Base-by-base conservation (phyloP, 495 filamentous ascomycete species). In the Podospora fimiseda region DNA sequence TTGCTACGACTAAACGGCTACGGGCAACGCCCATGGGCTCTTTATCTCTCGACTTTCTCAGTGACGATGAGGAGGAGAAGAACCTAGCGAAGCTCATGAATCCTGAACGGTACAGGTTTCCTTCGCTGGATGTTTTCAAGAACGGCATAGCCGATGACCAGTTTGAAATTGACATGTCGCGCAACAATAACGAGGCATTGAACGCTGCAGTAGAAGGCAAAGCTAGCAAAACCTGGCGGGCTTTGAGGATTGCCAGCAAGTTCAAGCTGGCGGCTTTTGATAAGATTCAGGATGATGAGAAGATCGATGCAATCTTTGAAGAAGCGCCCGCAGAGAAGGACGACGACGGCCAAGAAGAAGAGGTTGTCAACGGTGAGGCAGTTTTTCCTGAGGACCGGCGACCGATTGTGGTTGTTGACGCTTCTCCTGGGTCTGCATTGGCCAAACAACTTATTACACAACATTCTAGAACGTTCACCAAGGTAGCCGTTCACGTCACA, bases 151-250 rank as follows among this genome's bases (percentile, higher is more conserved):
- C 77, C 54, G 75, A 81, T 23, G 82, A 85, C 56, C 84, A 94
- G 16, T 79, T 94, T 56, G 89, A 95, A 58, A 80, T 96, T 27
- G 88, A 94, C 21, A 87, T 88, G 72, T 85, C 87, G 7, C 79
- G 74, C 48, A 80, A 76, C 42, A 81, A 85, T 19, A n/a, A n/a
- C n/a, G 84, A 87, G 51, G 81, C 89, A 51, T 88, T 84, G 63
- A 79, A 83, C 8, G 66, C 64, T 36, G 79, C 87, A 15, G 63
- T 80, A 21, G 83, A 85, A 44, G 70, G 80, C 2, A 94, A 90
- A 65, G 78, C 81, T 19, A 95, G 88, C 74, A 91, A 94, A 69
- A 85, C 81, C 24, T 98, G 93, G 93, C 80, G 89, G 54, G 84
- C 86, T 16, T 71, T 97, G 42, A 81, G 93, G 36, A 79, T 96